phyloP scores from a whole-genome alignment of 169 alveolate genomes.

The Eimeria falciformis region DNA sequence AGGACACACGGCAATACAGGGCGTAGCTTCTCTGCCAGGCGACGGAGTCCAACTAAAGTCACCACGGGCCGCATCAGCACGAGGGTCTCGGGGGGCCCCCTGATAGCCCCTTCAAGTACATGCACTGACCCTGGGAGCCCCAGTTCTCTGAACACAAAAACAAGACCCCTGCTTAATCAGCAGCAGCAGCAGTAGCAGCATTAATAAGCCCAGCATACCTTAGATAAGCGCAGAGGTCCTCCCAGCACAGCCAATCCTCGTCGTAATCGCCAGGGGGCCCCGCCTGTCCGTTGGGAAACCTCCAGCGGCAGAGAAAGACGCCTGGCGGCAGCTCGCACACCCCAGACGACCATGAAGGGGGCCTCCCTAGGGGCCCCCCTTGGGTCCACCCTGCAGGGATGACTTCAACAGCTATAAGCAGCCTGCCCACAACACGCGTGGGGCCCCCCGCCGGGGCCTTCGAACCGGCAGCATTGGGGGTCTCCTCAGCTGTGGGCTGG shows the following conservation, averaged over 20 bases:
- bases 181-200: slow-evolving; percentile 2
- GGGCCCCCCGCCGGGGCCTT: slow-evolving; percentile 1
- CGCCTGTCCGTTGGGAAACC: slow-evolving; percentile 9
- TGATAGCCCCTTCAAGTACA: not conserved
- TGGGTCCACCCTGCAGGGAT: not conserved
- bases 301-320: slow-evolving; percentile 3
- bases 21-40: not conserved
- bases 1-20: slow-evolving; percentile 11
- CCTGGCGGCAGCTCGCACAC: not conserved
- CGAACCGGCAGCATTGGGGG: not conserved
- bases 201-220: not conserved
- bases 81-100: slow-evolving; percentile 44
- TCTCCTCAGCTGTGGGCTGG: not conserved
- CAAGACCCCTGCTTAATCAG: not conserved
- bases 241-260: slow-evolving; percentile 22
- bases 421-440: not conserved
- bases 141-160: not conserved
- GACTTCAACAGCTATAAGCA: slow-evolving; percentile 25
- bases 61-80: slow-evolving; percentile 43
- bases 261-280: not conserved
- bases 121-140: slow-evolving; percentile 38
- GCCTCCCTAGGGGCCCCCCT: not conserved
- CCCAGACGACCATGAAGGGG: slow-evolving; percentile 1
- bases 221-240: slow-evolving; percentile 19
- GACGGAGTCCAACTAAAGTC: slow-evolving; percentile 35